Conservation (phyloP, 2,329 filamentous ascomycete species). For the Hypoxylon sp. region DNA sequence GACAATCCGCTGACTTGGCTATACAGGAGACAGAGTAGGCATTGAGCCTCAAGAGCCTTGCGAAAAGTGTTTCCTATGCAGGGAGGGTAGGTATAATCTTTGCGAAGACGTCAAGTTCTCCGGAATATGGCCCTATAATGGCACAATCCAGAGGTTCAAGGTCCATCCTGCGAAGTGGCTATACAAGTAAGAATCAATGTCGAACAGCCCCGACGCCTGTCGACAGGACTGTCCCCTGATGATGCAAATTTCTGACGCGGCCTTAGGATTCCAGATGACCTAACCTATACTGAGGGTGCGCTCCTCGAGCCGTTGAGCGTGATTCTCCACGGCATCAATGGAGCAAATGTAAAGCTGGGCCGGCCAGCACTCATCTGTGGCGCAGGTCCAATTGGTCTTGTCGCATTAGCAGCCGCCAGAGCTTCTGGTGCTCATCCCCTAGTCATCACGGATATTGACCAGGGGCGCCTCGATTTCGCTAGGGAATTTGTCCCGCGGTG, state of each 20-base stretch:
- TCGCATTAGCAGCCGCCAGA: slow-evolving; percentile 68
- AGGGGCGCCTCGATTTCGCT: slow-evolving; percentile 68
- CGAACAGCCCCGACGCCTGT: neutral
- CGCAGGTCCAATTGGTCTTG: slow-evolving; percentile 73
- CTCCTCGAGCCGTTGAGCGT: slow-evolving; percentile 75
- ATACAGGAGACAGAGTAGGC: slow-evolving; percentile 71
- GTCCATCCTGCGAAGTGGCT: slow-evolving; percentile 72
- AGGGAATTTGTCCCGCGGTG: slow-evolving; percentile 67
- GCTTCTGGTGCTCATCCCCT: slow-evolving; percentile 74
- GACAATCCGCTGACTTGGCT: slow-evolving; percentile 6
- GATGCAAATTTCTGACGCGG: slow-evolving; percentile 23
- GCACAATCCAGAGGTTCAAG: slow-evolving; percentile 72
- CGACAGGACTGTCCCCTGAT: neutral
- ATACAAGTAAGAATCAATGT: slow-evolving; percentile 57
- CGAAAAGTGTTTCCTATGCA: slow-evolving; percentile 69
- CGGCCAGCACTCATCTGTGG: slow-evolving; percentile 70
- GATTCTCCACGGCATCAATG: slow-evolving; percentile 70
- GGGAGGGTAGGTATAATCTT: slow-evolving; percentile 72
- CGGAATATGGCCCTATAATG: slow-evolving; percentile 71
- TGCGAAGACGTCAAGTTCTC: slow-evolving; percentile 73
- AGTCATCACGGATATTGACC: slow-evolving; percentile 73
- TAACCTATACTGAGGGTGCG: slow-evolving; percentile 71
- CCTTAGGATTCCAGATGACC: slow-evolving; percentile 62
- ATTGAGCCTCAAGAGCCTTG: slow-evolving; percentile 77
- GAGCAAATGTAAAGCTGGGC: slow-evolving; percentile 66